These are phyloP conservation scores for Parastagonospora avenae DNA, from an alignment of 2,329 filamentous ascomycete genomes.

Conservation along the genomic window DNA sequence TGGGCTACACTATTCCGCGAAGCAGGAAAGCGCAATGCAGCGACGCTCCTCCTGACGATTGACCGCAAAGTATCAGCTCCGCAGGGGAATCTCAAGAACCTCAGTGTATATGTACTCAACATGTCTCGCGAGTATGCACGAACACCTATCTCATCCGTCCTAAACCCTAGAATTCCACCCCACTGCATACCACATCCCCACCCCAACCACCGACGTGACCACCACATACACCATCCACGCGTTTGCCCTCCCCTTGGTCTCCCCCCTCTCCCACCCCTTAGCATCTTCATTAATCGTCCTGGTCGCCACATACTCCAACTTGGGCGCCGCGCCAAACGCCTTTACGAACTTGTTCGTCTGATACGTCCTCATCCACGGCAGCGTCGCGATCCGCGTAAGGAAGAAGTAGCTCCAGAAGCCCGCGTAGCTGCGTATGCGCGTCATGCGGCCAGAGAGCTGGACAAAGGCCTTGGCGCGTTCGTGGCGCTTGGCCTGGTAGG, in stretches of 20 bases:
- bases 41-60: too few relatives aligned
- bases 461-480: constrained; percentile 12
- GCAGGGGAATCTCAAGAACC: neutral
- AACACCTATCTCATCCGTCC: too few relatives aligned
- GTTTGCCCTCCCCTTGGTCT: neutral
- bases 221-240: constrained; percentile 9
- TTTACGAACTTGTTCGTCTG: constrained; percentile 5
- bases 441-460: constrained; percentile 10
- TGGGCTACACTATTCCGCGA: too few relatives aligned
- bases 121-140: neutral
- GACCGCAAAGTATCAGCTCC: too few relatives aligned
- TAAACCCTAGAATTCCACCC: too few relatives aligned
- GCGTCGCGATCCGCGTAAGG: constrained; percentile 4
- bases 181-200: constrained; percentile 5
- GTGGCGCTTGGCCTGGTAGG: constrained; percentile 17
- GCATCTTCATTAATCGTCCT: constrained; percentile 18
- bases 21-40: too few relatives aligned
- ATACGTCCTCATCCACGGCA: constrained; percentile 1
- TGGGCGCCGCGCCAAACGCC: constrained; percentile 8
- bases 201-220: constrained; percentile 2
- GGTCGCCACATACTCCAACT: constrained; percentile 17
- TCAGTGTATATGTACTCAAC: neutral
- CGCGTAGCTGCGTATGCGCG: constrained; percentile 16
- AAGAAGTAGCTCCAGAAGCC: constrained; percentile 9
- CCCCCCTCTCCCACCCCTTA: constrained; percentile 9